Percentiles rank a stretch among this genome's conserved stretches.
These are phyloP conservation scores for Nakataea oryzae DNA, from an alignment of 2,329 filamentous ascomycete genomes.

Conservation along the genomic window DNA sequence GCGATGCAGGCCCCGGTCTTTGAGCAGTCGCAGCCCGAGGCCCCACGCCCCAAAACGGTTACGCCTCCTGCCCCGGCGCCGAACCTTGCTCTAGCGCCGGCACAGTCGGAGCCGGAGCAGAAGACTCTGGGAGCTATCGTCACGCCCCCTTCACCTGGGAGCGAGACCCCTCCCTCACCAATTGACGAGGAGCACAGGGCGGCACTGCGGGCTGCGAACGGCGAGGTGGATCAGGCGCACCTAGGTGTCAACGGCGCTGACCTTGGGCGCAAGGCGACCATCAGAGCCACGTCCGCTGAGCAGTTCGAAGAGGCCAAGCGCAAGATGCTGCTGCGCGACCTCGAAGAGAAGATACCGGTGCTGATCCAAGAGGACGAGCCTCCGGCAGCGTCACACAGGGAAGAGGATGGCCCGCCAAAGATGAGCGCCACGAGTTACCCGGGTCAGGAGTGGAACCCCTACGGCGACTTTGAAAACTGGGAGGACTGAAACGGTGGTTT, in stretches of 20 bases:
- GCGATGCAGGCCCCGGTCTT: not conserved
- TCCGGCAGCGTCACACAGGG: conserved; percentile 14
- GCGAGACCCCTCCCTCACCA: conserved; percentile 19
- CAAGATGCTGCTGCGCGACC: conserved; percentile 28
- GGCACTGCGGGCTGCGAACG: not conserved
- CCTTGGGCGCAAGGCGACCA: conserved; percentile 14
- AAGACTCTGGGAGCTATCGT: not conserved
- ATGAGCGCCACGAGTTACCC: conserved; percentile 63
- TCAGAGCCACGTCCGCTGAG: conserved; percentile 18
- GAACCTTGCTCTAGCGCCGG: not conserved
- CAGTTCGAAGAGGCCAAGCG: conserved; percentile 32
- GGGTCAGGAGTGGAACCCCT: conserved; percentile 60
- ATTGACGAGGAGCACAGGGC: conserved; percentile 21
- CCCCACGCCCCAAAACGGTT: not conserved
- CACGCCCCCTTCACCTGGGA: not conserved
- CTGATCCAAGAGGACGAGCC: conserved; percentile 18
- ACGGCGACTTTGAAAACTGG: conserved; percentile 19
- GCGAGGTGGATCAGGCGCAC: conserved; percentile 3
- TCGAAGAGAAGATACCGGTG: conserved; percentile 44
- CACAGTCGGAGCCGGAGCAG: not conserved
- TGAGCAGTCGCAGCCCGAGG: not conserved
- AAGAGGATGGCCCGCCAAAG: conserved; percentile 35
- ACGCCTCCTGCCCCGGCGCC: not conserved
- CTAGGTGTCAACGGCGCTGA: conserved; percentile 6
- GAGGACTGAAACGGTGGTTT: conserved; percentile 14